A percentile compares a stretch with the other conserved stretches of the same genome.
Conservation (phyloP, 108 stramenopile species). For the Pseudonitzschia pungens region DNA sequence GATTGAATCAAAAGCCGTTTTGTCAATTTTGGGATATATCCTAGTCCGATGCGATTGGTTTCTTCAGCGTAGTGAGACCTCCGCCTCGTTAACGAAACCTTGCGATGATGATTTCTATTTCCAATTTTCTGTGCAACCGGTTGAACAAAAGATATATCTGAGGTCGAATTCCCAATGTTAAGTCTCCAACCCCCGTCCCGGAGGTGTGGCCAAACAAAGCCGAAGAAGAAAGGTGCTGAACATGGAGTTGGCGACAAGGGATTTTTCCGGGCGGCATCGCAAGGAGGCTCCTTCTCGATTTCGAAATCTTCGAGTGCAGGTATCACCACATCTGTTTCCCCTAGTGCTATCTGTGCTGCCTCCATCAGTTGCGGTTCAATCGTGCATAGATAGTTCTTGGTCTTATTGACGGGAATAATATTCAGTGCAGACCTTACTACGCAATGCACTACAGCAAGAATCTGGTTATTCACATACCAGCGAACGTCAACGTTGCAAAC, state of each 20-base stretch:
- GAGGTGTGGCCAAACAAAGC: slow-evolving; percentile 50
- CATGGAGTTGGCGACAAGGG: slow-evolving; percentile 12
- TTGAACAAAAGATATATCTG: slow-evolving; percentile 24
- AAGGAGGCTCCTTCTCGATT: not conserved
- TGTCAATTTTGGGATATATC: slow-evolving; percentile 36
- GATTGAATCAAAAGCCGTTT: slow-evolving; percentile 35
- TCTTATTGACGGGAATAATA: not conserved
- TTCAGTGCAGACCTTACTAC: slow-evolving; percentile 17
- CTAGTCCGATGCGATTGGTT: slow-evolving; percentile 32
- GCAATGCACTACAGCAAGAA: slow-evolving; percentile 25
- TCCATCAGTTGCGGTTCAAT: slow-evolving; percentile 9
- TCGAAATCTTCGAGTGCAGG: slow-evolving; percentile 1
- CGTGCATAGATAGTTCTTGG: not conserved
- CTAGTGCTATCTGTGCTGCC: slow-evolving; percentile 11
- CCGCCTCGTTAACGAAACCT: slow-evolving; percentile 21
- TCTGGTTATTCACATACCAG: slow-evolving; percentile 33
- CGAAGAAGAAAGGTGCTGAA: slow-evolving; percentile 41
- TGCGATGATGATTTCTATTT: slow-evolving; percentile 9
- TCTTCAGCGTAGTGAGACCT: slow-evolving; percentile 21
- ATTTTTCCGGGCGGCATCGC: not conserved
- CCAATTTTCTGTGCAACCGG: slow-evolving; percentile 17
- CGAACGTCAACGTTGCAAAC: slow-evolving; percentile 15
- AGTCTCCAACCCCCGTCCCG: slow-evolving; percentile 32
- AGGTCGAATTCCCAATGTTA: slow-evolving; percentile 21
- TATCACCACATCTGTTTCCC: not conserved